Base-by-base conservation (phyloP, 306 rosid genomes). In the Dalbergia cochinchinensis region DNA sequence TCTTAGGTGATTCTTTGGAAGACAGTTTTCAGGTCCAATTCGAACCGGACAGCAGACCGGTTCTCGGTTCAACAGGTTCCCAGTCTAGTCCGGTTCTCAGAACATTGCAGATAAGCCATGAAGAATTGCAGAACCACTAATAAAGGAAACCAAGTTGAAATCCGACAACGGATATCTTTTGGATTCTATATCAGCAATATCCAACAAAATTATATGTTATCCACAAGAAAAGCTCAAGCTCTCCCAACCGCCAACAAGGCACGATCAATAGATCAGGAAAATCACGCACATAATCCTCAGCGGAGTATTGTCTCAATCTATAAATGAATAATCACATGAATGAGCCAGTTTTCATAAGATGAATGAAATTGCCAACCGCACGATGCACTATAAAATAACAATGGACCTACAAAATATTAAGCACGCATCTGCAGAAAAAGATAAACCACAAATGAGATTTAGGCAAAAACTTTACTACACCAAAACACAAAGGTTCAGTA, bases 151-250 rank as follows among this genome's bases (percentile, higher is more conserved):
- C 47, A 57, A 31, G 33, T 45, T 42, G 65, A 74, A 73, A 42
- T 8, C 80, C 7, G 31, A 42, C 16, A 58, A 58, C 18, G 20
- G 45, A 55, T 47, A 67, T 20, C 77, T 58, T 33, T 60, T 20
- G 18, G 26, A 61, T 37, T 61, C 71, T 41, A 78, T 59, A 35
- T 42, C 78, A 62, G 73, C 59, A 47, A 22, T 59, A 45, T 60
- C 73, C 41, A 13, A 61, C 62, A 77, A 82, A 76, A 42, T n/a
- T 15, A 18, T 31, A 57, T 6, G 83, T 57, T 55, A 74, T 67
- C 65, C 66, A 71, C 77, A 47, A 54, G 60, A 81, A 26, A 65
- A 31, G 9, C 55, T 33, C 66, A 64, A 48, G 22, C 61, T 10
- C 45, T 15, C 73, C 8, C 66, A 62, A 35, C 13, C 73, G 50